Conservation (phyloP, 805 yeast genomes). For the Geotrichum ghanense region DNA sequence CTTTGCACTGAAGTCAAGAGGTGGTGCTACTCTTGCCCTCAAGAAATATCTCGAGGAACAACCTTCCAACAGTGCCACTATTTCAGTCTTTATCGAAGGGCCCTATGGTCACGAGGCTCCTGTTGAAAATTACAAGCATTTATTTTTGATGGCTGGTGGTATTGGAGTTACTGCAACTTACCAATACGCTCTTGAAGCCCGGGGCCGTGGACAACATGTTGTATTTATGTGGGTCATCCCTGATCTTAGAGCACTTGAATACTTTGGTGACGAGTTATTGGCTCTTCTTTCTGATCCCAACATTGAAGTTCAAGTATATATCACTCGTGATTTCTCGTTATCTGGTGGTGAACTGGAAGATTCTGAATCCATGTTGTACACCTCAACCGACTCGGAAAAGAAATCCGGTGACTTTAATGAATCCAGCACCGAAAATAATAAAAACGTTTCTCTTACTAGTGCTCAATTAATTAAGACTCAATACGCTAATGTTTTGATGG, state of each 20-base stretch:
- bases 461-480: neutral
- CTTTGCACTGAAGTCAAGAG: slow-evolving; percentile 8
- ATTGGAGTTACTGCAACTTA: slow-evolving; percentile 60
- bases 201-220: slow-evolving; percentile 9
- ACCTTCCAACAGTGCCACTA: slow-evolving; percentile 6
- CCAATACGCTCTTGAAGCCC: slow-evolving; percentile 25
- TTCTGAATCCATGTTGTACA: neutral
- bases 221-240: slow-evolving; percentile 24
- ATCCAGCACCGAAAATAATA: neutral
- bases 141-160: slow-evolving; percentile 61
- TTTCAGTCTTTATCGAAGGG: slow-evolving; percentile 40
- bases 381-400: neutral
- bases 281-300: slow-evolving; percentile 15
- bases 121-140: slow-evolving; percentile 38
- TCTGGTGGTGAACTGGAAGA: neutral
- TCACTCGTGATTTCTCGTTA: slow-evolving; percentile 7
- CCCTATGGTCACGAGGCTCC: slow-evolving; percentile 56
- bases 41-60: slow-evolving; percentile 7
- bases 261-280: slow-evolving; percentile 22
- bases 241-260: slow-evolving; percentile 18
- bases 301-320: slow-evolving; percentile 23
- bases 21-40: slow-evolving; percentile 12
- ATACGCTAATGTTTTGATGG: neutral
- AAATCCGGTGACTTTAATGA: too few species aligned
- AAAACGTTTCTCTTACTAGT: neutral